Evolutionary conservation across 768 basidiomycete genomes (phyloP), one percentile per base, ranked within the genome.

Genomic region (Candolleomyces efflorescens): DNA sequence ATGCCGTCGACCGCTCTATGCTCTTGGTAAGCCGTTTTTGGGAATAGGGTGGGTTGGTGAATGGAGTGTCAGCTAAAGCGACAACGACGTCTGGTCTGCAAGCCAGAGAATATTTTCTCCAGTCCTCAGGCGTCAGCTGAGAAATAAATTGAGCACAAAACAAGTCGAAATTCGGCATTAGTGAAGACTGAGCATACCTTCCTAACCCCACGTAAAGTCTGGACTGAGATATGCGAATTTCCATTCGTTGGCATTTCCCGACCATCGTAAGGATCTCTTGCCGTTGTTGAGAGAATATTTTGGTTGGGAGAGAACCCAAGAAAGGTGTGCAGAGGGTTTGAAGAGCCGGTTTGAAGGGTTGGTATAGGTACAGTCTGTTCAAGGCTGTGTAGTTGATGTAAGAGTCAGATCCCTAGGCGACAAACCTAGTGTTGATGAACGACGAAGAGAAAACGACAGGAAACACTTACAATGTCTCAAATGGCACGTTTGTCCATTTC

Each of bases 21-120:
- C 86, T 86, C 66, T 92, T 93, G 24, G 81, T 85, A 5, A 86
- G 69, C 2, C 92, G 83, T 61, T 89, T 92, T 65, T 94, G 92
- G 3, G 90, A 92, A 59, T 83, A 80, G 0, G 87, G 83, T 0
- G 83, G 79, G 3, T 73, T 60, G 0, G 87, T 87, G 65, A 82
- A 84, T 0, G 90, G 88, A 0, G 75, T 83, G 58, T 94, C 91
- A 1, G 82, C 77, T 15, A 93, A 75, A 0, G 90, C 84, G 51
- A 90, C 75, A 12, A 89, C 82, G 15, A 92, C 57, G 62, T 94
- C 90, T 0, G 90, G 89, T 20, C 77, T 73, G 63, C 81, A 83
- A 3, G 76, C 67, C n/a, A 67, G 62, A 3, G 76, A 76, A 58
- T 87, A 84, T 0, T 69, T 64, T 11, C 75, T 75, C 85, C 88